phyloP scores from a whole-genome alignment of 257 asterid species.

The Petunia secreta region DNA sequence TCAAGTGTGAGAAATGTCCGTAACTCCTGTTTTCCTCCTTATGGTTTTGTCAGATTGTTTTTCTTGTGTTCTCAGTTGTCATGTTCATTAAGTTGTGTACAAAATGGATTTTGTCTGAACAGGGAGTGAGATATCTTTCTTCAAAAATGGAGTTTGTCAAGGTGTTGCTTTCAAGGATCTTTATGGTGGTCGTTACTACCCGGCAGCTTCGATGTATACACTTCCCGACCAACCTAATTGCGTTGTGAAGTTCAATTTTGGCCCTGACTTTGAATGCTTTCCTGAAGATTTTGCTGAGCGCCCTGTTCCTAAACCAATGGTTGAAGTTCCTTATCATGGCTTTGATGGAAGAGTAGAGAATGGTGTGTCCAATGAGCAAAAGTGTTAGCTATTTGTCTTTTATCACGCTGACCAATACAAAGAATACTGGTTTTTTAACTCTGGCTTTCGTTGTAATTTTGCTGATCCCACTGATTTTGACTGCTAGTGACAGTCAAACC shows the following conservation, averaged over 20 bases:
- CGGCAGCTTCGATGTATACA: conserved; percentile 98
- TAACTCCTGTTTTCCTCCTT: neutral
- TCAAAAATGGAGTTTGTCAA: conserved; percentile 86
- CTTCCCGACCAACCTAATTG: conserved; percentile 94
- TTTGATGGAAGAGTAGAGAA: conserved; percentile 77
- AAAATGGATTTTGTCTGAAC: conserved; percentile 34
- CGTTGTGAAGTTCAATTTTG: conserved; percentile 88
- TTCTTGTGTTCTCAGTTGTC: conserved; percentile 14
- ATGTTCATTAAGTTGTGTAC: conserved; percentile 15
- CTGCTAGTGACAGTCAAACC: conserved; percentile 31
- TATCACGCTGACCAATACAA: conserved; percentile 28
- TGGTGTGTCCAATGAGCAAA: conserved; percentile 70
- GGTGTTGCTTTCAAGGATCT: conserved; percentile 88
- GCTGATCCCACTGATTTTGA: conserved; percentile 23
- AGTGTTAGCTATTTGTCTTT: conserved; percentile 39
- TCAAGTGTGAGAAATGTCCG: neutral
- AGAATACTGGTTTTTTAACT: conserved; percentile 17
- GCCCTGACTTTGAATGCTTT: conserved; percentile 83
- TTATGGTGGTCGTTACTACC: conserved; percentile 87
- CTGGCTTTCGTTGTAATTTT: conserved; percentile 35
- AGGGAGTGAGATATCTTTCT: conserved; percentile 96
- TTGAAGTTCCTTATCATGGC: conserved; percentile 92
- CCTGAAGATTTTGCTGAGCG: conserved; percentile 84
- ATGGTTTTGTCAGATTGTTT: neutral
- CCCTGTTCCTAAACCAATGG: conserved; percentile 76